Percentiles rank a stretch among this genome's conserved stretches.
Evolutionary conservation across 2,329 filamentous ascomycete species (phyloP).

Genomic region (Chaetomium sp.): DNA sequence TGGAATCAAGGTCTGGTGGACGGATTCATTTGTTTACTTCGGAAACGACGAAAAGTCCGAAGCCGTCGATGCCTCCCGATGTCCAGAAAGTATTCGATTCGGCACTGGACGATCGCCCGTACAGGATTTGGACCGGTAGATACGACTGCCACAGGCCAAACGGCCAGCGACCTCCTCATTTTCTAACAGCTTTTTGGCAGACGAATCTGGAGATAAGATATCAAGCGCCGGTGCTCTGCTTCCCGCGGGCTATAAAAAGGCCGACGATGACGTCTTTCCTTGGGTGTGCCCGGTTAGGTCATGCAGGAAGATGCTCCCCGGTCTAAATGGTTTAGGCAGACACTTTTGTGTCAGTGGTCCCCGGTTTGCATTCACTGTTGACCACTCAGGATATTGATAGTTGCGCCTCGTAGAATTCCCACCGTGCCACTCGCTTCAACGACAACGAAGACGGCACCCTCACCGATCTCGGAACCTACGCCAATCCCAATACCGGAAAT

Average conservation of each 20-base stretch:
- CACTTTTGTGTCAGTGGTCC: slow-evolving; percentile 29
- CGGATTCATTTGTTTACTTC: not conserved
- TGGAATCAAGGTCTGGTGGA: not conserved
- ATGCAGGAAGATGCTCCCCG: slow-evolving; percentile 23
- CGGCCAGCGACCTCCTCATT: no score
- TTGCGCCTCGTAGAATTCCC: slow-evolving; percentile 15
- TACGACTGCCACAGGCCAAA: no score
- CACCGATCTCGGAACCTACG: slow-evolving; percentile 30
- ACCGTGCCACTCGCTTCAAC: slow-evolving; percentile 29
- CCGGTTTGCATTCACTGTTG: not conserved
- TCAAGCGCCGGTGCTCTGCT: slow-evolving; percentile 29
- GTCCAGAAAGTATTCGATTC: slow-evolving; percentile 18
- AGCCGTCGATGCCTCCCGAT: slow-evolving; percentile 8
- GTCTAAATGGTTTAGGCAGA: slow-evolving; percentile 23
- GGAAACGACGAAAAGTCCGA: not conserved
- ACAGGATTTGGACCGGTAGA: slow-evolving; percentile 24
- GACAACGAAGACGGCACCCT: slow-evolving; percentile 35
- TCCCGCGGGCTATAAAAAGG: slow-evolving; percentile 28
- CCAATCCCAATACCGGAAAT: slow-evolving; percentile 14
- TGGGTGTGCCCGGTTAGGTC: slow-evolving; percentile 32
- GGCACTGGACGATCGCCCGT: slow-evolving; percentile 19
- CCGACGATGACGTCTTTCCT: slow-evolving; percentile 20
- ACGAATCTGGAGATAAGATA: slow-evolving; percentile 8
- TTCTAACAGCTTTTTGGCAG: not conserved
- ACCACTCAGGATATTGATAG: not conserved